A percentile compares a stretch with the other conserved stretches of the same genome.
These are phyloP conservation scores for Mytilinidion resinicola DNA, from an alignment of 495 filamentous ascomycete species.

Conservation along the genomic window DNA sequence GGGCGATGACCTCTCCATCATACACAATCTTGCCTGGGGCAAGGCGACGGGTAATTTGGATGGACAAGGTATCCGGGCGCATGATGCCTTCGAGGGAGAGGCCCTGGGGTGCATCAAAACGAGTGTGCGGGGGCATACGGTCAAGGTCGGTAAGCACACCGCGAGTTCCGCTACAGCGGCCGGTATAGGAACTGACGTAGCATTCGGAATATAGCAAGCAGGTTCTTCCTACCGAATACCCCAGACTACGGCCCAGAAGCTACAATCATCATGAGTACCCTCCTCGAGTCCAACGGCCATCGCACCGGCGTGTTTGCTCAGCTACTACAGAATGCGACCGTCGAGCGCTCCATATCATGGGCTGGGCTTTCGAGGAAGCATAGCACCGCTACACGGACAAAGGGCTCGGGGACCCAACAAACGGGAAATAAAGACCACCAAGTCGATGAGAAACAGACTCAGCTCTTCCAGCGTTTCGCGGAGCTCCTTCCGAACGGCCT, in stretches of 20 bases:
- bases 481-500: constrained; percentile 36
- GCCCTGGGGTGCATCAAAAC: constrained; percentile 17
- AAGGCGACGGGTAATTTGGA: constrained; percentile 17
- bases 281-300: constrained; percentile 24
- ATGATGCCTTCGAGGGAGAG: constrained; percentile 19
- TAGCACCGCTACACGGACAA: not conserved
- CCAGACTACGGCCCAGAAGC: constrained; percentile 8
- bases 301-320: constrained; percentile 31
- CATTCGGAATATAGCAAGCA: constrained; percentile 5
- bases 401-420: constrained; percentile 2
- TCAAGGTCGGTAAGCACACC: constrained; percentile 27
- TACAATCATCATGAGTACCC: constrained; percentile 27
- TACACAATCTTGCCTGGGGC: constrained; percentile 33
- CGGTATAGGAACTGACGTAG: too few relatives aligned
- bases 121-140: constrained; percentile 18
- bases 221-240: constrained; percentile 17
- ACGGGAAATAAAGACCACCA: not conserved
- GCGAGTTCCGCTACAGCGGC: too few relatives aligned
- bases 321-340: constrained; percentile 3
- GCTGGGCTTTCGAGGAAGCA: not conserved
- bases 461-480: constrained; percentile 34
- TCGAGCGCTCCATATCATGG: constrained; percentile 4
- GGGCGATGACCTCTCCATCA: constrained; percentile 22
- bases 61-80: constrained; percentile 15
- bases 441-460: constrained; percentile 15